Evolutionary conservation across 73 alveolate genomes (phyloP).

Genomic region (Paramecium pentaurelia): DNA sequence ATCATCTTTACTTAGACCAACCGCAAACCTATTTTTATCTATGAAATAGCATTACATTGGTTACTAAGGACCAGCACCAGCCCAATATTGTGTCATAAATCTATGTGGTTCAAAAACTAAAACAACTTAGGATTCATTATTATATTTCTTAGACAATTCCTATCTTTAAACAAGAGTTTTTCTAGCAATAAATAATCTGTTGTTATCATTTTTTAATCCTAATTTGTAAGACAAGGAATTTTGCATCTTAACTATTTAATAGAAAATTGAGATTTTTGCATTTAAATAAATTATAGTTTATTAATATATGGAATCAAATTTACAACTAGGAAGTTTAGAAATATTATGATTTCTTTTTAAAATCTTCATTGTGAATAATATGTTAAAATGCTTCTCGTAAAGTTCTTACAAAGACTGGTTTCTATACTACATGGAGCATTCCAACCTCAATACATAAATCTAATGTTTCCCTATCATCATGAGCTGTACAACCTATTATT

Average conservation of each 20-base stretch:
- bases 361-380: background rate
- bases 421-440: background rate
- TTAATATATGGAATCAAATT: background rate
- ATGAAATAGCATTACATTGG: background rate
- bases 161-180: background rate
- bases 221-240: background rate
- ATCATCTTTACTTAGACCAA: background rate
- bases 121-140: background rate
- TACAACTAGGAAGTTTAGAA: background rate
- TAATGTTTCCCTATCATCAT: background rate
- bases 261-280: too few species aligned
- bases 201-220: background rate
- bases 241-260: background rate
- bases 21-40: background rate
- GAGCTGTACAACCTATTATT: constrained; percentile 27
- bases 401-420: background rate
- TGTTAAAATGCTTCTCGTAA: background rate
- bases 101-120: background rate
- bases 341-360: background rate
- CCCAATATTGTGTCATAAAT: background rate
- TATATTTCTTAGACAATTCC: background rate
- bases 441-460: background rate
- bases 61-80: background rate
- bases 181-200: background rate
- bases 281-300: too few species aligned